Evolutionary conservation across 2,329 filamentous ascomycete species (phyloP).

Genomic region (Ophiostoma ulmi): DNA sequence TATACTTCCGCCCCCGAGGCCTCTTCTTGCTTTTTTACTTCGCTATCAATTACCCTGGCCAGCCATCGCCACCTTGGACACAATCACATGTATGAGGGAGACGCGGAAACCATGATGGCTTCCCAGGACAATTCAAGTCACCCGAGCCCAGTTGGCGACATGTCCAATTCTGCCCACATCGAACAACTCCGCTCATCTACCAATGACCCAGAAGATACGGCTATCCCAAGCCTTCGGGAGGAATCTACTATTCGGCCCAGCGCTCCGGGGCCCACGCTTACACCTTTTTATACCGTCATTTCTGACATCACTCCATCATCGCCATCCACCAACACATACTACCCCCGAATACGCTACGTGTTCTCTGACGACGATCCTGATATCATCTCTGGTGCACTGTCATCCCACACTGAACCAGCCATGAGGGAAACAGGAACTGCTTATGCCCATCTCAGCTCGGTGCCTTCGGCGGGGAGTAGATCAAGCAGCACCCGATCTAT

Average conservation of each 20-base stretch:
- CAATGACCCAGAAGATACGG: not conserved
- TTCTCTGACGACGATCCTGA: conserved; percentile 89
- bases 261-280: conserved; percentile 46
- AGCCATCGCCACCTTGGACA: not conserved
- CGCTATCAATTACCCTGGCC: not conserved
- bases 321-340: conserved; percentile 54
- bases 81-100: not conserved
- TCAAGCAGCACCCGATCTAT: conserved; percentile 47
- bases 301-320: conserved; percentile 60
- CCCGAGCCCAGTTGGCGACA: not conserved
- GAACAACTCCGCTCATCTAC: not conserved
- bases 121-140: not conserved
- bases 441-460: not conserved
- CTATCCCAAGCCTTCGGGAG: conserved; percentile 15
- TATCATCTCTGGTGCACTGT: conserved; percentile 61
- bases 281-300: conserved; percentile 81
- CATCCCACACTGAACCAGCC: no score
- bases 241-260: conserved; percentile 26
- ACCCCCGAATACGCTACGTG: conserved; percentile 85
- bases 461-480: conserved; percentile 31
- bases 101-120: not conserved
- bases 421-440: not conserved
- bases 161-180: not conserved
- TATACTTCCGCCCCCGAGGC: not conserved
- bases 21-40: not conserved